A percentile compares a stretch with the other conserved stretches of the same genome.
Evolutionary conservation across 306 rosid species (phyloP).

Genomic region (Fragaria iinumae): DNA sequence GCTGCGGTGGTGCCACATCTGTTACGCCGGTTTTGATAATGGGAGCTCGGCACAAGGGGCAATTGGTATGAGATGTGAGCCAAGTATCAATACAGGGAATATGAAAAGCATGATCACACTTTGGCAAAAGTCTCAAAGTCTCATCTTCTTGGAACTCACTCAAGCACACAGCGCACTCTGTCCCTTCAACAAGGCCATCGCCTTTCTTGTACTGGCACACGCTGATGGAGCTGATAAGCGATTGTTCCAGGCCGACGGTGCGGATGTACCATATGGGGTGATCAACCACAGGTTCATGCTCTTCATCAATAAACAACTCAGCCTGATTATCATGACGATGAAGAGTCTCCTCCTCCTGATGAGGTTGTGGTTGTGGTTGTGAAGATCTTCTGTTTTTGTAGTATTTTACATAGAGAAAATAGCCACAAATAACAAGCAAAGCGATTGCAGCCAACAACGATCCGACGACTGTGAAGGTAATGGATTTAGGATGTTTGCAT

Average conservation of each 20-base stretch:
- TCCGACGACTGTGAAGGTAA: constrained; percentile 7
- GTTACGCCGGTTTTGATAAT: constrained; percentile 28
- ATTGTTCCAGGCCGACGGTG: constrained; percentile 64
- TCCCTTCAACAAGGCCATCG: constrained; percentile 74
- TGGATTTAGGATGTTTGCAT: constrained; percentile 8
- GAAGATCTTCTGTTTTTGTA: constrained; percentile 16
- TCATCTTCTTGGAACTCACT: constrained; percentile 74
- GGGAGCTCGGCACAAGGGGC: constrained; percentile 87
- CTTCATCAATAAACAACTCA: constrained; percentile 54
- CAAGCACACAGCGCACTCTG: constrained; percentile 83
- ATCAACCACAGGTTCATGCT: constrained; percentile 50
- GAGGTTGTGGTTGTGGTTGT: background rate
- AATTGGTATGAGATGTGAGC: constrained; percentile 83
- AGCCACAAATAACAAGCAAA: constrained; percentile 28
- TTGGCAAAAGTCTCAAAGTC: constrained; percentile 66
- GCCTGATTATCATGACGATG: constrained; percentile 7
- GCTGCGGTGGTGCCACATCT: constrained; percentile 17
- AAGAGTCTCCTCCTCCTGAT: background rate
- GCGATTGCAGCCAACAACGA: constrained; percentile 29
- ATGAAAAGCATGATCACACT: constrained; percentile 89
- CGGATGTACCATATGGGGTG: constrained; percentile 86
- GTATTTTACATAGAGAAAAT: constrained; percentile 31
- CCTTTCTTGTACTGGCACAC: constrained; percentile 59
- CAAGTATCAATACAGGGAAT: constrained; percentile 81
- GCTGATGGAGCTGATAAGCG: constrained; percentile 56